Evolutionary conservation across 129 eudicot species (phyloP).

Genomic region (Chrysanthemum lavandulifolium): DNA sequence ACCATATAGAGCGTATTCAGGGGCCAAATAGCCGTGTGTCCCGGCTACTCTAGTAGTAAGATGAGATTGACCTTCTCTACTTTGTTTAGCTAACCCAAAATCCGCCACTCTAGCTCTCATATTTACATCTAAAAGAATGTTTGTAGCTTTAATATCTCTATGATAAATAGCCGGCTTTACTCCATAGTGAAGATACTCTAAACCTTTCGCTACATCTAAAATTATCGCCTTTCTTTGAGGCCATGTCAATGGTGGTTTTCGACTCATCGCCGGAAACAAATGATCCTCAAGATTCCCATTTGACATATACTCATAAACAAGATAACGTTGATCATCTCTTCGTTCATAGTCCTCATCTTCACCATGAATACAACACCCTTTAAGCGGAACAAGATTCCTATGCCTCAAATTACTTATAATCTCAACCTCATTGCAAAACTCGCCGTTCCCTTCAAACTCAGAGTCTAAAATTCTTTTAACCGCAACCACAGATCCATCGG

Average conservation of each 20-base stretch:
- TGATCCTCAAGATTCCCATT: conserved; percentile 80
- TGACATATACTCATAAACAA: conserved; percentile 78
- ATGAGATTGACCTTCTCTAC: conserved; percentile 84
- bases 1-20: conserved; percentile 82
- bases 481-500: conserved; percentile 71
- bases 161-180: conserved; percentile 78
- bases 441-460: conserved; percentile 58
- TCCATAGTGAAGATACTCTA: conserved; percentile 76
- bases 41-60: conserved; percentile 88
- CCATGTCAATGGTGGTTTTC: conserved; percentile 53
- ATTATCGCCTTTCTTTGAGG: conserved; percentile 74
- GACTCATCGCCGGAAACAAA: conserved; percentile 43
- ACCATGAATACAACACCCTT: conserved; percentile 73
- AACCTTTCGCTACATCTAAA: conserved; percentile 71
- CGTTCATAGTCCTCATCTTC: conserved; percentile 41
- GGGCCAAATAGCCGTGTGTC: conserved; percentile 83
- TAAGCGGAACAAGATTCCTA: conserved; percentile 69
- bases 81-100: conserved; percentile 76
- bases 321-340: conserved; percentile 54
- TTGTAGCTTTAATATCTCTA: conserved; percentile 74
- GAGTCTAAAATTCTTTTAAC: conserved; percentile 63
- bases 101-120: conserved; percentile 89
- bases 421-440: conserved; percentile 81
- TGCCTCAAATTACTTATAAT: conserved; percentile 78
- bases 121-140: conserved; percentile 66